phyloP scores from a whole-genome alignment of 768 basidiomycete genomes.

The Rhizopogon rudus region DNA sequence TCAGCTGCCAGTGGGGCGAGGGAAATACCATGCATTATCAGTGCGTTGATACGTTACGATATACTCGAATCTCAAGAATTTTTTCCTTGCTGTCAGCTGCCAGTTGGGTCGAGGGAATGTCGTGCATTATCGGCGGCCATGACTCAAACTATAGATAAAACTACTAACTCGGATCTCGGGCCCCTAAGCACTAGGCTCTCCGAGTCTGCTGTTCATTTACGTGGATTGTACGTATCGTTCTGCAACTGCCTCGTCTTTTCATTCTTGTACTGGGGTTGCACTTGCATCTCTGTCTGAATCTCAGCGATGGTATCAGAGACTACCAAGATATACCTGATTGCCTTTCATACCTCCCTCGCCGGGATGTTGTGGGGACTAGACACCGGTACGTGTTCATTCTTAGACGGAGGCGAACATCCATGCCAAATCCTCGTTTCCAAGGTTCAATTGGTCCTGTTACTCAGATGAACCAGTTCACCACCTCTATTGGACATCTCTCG shows the following conservation, averaged over 20 bases:
- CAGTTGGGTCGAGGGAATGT: too few relatives aligned
- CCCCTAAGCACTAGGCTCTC: background rate
- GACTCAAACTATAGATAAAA: too few relatives aligned
- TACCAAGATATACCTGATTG: conserved; percentile 21
- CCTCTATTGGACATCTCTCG: conserved; percentile 31
- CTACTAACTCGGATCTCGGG: too few relatives aligned
- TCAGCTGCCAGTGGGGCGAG: too few relatives aligned
- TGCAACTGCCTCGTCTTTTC: background rate
- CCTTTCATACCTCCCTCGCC: conserved; percentile 19
- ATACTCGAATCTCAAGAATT: too few relatives aligned
- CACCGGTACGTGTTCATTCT: conserved; percentile 14
- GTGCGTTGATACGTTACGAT: too few relatives aligned
- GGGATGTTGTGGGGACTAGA: conserved; percentile 29
- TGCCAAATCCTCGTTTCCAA: conserved; percentile 3
- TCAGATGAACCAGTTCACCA: conserved; percentile 40
- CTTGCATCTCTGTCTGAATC: too few relatives aligned
- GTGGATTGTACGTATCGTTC: background rate
- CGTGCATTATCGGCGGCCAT: too few relatives aligned
- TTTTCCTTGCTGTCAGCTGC: too few relatives aligned
- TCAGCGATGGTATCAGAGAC: conserved; percentile 10
- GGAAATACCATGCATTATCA: too few relatives aligned
- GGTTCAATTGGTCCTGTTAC: conserved; percentile 40
- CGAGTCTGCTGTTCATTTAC: background rate
- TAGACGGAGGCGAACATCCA: background rate
- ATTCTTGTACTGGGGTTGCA: too few relatives aligned